Evolutionary conservation across 208 protist species (phyloP).

Genomic region (Leishmania braziliensis): DNA sequence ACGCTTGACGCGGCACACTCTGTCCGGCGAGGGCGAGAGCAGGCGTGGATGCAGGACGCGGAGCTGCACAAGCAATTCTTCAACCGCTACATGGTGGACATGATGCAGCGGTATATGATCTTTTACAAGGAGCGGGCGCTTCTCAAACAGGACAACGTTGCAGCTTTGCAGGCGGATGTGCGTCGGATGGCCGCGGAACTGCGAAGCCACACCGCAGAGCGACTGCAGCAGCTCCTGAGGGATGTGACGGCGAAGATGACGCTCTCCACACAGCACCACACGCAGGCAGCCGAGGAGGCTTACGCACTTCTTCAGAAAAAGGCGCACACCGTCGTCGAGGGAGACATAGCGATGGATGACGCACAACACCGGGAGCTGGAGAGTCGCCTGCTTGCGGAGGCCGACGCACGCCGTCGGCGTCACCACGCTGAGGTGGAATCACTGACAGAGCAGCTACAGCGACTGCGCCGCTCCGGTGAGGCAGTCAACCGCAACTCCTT

Average conservation of each 20-base stretch:
- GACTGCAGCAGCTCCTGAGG: conserved; percentile 34
- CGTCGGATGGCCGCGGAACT: conserved; percentile 20
- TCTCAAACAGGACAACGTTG: conserved; percentile 40
- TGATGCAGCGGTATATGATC: conserved; percentile 44
- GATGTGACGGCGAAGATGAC: conserved; percentile 32
- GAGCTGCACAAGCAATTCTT: conserved; percentile 43
- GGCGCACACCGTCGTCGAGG: conserved; percentile 29
- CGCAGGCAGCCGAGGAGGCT: conserved; percentile 22
- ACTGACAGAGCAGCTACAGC: conserved; percentile 45
- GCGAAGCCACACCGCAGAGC: conserved; percentile 17
- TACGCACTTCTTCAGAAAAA: conserved; percentile 31
- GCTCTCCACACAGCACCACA: conserved; percentile 21
- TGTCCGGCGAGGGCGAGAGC: conserved; percentile 39
- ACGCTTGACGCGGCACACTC: conserved; percentile 49
- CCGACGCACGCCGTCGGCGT: conserved; percentile 42
- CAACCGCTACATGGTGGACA: conserved; percentile 37
- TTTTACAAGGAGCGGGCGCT: conserved; percentile 48
- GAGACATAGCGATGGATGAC: conserved; percentile 37
- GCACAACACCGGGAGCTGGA: conserved; percentile 43
- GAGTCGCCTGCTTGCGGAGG: conserved; percentile 43
- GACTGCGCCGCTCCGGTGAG: conserved; percentile 34
- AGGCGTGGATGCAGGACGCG: conserved; percentile 47
- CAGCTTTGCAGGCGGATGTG: conserved; percentile 37
- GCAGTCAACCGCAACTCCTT: conserved; percentile 12
- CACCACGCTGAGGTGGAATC: conserved; percentile 41